These are phyloP conservation scores for Zasmidium citrigriseum DNA, from an alignment of 2,329 filamentous ascomycete species.

Conservation along the genomic window DNA sequence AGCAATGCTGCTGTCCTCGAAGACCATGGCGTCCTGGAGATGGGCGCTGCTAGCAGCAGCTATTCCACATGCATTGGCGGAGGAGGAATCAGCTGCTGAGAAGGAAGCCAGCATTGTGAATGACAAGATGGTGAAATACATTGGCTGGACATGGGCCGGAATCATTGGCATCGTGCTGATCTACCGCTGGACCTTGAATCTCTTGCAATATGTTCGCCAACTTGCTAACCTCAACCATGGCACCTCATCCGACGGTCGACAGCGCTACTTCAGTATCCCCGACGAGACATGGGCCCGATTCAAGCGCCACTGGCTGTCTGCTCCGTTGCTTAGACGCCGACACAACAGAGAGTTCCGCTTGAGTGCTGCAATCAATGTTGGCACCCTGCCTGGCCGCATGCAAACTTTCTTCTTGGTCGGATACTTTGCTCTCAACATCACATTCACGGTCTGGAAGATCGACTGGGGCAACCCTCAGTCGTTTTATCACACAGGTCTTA, in stretches of 20 bases:
- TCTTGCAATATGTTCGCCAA: slow-evolving; percentile 69
- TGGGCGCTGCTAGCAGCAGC: slow-evolving; percentile 21
- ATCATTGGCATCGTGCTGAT: slow-evolving; percentile 64
- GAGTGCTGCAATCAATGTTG: slow-evolving; percentile 50
- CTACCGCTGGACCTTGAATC: slow-evolving; percentile 64
- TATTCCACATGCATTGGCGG: slow-evolving; percentile 11
- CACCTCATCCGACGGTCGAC: slow-evolving; percentile 49
- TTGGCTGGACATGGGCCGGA: slow-evolving; percentile 56
- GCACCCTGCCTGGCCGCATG: slow-evolving; percentile 51
- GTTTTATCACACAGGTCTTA: slow-evolving; percentile 68
- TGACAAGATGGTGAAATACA: slow-evolving; percentile 36
- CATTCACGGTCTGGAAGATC: slow-evolving; percentile 56
- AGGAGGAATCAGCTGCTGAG: slow-evolving; percentile 14
- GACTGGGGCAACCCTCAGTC: slow-evolving; percentile 59
- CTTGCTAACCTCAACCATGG: slow-evolving; percentile 77
- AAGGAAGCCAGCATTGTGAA: slow-evolving; percentile 25
- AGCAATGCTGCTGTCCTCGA: neutral
- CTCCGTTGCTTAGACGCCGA: slow-evolving; percentile 49
- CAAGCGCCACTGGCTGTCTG: slow-evolving; percentile 49
- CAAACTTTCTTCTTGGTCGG: slow-evolving; percentile 50
- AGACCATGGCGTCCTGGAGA: slow-evolving; percentile 13
- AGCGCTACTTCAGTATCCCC: slow-evolving; percentile 73
- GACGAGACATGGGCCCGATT: slow-evolving; percentile 51
- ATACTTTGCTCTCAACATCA: slow-evolving; percentile 52
- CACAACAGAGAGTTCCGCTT: slow-evolving; percentile 56